Percentiles rank a stretch among this genome's conserved stretches.
These are phyloP conservation scores for Sarocladiaceae sp. DNA, from an alignment of 2,329 filamentous ascomycete species.

Conservation along the genomic window DNA sequence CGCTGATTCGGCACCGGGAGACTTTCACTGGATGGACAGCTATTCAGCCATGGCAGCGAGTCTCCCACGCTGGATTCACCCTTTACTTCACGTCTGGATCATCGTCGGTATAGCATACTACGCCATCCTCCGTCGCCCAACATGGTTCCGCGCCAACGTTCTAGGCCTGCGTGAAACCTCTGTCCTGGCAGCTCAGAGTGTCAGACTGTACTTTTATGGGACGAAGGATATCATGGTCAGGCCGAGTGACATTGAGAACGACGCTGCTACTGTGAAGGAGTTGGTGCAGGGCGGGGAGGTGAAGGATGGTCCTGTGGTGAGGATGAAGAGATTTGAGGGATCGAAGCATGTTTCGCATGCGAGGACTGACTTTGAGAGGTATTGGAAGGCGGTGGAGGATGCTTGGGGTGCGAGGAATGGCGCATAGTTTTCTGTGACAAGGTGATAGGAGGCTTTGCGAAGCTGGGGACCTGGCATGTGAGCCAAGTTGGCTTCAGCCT, in stretches of 20 bases:
- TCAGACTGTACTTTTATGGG: slow-evolving; percentile 50
- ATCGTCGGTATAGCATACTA: slow-evolving; percentile 27
- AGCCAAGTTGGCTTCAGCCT: no score
- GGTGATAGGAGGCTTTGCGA: no score
- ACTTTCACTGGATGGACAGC: slow-evolving; percentile 32
- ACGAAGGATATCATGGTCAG: slow-evolving; percentile 43
- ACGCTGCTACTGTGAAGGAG: slow-evolving; percentile 3
- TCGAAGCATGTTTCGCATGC: slow-evolving; percentile 49
- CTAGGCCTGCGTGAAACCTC: slow-evolving; percentile 31
- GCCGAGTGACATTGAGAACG: slow-evolving; percentile 40
- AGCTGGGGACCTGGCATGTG: no score
- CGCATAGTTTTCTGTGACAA: no score
- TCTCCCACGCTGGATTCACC: slow-evolving; percentile 28
- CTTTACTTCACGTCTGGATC: slow-evolving; percentile 31
- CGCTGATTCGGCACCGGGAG: slow-evolving; percentile 46
- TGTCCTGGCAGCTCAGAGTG: slow-evolving; percentile 31
- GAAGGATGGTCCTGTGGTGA: slow-evolving; percentile 34
- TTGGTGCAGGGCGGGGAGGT: slow-evolving; percentile 8
- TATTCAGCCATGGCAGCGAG: slow-evolving; percentile 35
- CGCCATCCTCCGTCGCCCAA: slow-evolving; percentile 23
- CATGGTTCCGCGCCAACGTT: slow-evolving; percentile 28
- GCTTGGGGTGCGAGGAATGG: no score
- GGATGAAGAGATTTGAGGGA: slow-evolving; percentile 40
- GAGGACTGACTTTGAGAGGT: slow-evolving; percentile 39
- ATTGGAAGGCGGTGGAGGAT: slow-evolving; percentile 38